Percentiles rank a stretch among this genome's conserved stretches.
Conservation (phyloP, 208 protist species). For the Leishmania tropica region DNA sequence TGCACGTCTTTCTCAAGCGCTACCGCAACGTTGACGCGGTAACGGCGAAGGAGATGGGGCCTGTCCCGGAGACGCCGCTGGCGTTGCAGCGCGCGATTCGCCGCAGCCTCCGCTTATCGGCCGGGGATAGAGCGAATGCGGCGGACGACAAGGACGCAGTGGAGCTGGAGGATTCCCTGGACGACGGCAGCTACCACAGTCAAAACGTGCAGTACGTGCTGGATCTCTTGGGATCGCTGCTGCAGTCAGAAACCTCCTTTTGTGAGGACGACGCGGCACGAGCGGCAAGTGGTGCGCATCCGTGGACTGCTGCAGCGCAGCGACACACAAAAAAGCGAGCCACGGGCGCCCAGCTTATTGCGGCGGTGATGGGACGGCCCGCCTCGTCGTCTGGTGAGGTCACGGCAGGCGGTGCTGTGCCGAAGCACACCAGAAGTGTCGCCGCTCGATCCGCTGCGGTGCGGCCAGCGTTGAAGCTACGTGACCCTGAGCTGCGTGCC, state of each 20-base stretch:
- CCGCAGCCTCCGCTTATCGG: constrained; percentile 19
- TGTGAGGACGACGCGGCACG: constrained; percentile 19
- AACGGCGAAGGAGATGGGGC: constrained; percentile 17
- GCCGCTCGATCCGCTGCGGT: not conserved
- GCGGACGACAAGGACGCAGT: constrained; percentile 14
- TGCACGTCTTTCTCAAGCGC: constrained; percentile 35
- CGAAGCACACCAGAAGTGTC: not conserved
- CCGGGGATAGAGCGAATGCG: not conserved
- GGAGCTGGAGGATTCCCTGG: constrained; percentile 37
- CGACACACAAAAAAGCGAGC: constrained; percentile 6
- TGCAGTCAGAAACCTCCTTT: constrained; percentile 28
- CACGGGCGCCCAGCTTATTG: constrained; percentile 15
- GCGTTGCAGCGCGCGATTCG: constrained; percentile 28
- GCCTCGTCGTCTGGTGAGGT: not conserved
- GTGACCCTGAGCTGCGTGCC: constrained; percentile 25
- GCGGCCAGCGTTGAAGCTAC: constrained; percentile 19
- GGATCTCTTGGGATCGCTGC: constrained; percentile 52
- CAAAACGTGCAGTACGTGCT: constrained; percentile 76
- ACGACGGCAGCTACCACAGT: constrained; percentile 60
- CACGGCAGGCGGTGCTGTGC: not conserved
- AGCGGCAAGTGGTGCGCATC: not conserved
- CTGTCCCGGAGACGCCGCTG: constrained; percentile 27
- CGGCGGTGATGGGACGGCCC: constrained; percentile 21
- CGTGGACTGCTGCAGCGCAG: not conserved
- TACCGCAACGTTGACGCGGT: constrained; percentile 23